Evolutionary conservation across 441 rosid species (phyloP).

Genomic region (Mallotus japonicus): DNA sequence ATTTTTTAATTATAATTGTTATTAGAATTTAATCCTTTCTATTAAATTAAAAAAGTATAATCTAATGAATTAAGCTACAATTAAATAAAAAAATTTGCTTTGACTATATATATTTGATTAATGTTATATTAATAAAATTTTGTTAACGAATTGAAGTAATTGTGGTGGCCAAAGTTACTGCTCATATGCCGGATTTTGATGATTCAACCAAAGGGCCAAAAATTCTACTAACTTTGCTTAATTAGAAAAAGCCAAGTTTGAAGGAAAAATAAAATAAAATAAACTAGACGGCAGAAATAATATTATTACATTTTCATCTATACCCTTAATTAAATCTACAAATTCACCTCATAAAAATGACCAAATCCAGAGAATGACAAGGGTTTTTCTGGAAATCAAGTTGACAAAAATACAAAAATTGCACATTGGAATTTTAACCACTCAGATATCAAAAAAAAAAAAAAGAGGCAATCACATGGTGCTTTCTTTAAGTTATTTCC

Average conservation of each 20-base stretch:
- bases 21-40: too few species aligned
- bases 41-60: too few species aligned
- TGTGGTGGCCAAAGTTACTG: too few species aligned
- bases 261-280: background rate
- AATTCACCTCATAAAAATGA: background rate
- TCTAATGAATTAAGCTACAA: too few species aligned
- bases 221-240: background rate
- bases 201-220: background rate
- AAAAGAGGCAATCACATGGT: too few species aligned
- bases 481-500: background rate
- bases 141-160: background rate
- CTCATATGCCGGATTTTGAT: background rate
- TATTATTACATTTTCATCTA: background rate
- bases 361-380: background rate
- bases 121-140: too few species aligned
- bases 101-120: too few species aligned
- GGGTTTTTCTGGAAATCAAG: background rate
- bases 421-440: conserved; percentile 3
- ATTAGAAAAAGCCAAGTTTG: background rate
- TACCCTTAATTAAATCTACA: background rate
- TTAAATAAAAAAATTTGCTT: too few species aligned
- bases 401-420: background rate
- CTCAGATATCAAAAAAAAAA: background rate
- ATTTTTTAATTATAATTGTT: too few species aligned
- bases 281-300: background rate